Evolutionary conservation across 2,329 filamentous ascomycete genomes (phyloP).

Genomic region (Epichloe sp.): DNA sequence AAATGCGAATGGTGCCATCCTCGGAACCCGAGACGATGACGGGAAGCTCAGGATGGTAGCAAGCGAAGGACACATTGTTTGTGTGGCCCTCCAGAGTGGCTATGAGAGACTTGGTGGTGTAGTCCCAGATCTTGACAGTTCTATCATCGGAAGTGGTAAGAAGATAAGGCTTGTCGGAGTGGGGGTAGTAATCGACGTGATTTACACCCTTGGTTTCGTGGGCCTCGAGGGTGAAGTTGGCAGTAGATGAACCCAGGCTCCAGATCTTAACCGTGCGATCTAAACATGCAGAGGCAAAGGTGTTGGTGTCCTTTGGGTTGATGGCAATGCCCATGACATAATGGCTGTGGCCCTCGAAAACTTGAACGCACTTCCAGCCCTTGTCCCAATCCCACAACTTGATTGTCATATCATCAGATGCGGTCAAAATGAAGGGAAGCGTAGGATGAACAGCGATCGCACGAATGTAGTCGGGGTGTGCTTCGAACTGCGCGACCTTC

Average conservation of each 20-base stretch:
- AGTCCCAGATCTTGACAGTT: constrained; percentile 98
- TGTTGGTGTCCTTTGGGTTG: constrained; percentile 95
- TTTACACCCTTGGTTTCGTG: constrained; percentile 97
- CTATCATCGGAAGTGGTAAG: constrained; percentile 93
- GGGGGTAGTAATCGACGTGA: constrained; percentile 81
- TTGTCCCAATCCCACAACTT: constrained; percentile 99
- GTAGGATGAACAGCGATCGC: constrained; percentile 92
- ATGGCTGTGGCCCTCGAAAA: constrained; percentile 92
- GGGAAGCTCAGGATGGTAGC: constrained; percentile 92
- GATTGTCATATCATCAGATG: constrained; percentile 96
- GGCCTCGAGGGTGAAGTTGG: constrained; percentile 93
- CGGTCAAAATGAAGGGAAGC: constrained; percentile 89
- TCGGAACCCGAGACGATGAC: constrained; percentile 97
- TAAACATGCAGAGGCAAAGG: constrained; percentile 81
- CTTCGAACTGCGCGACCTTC: constrained; percentile 94
- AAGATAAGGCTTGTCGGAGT: constrained; percentile 70
- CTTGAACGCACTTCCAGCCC: constrained; percentile 92
- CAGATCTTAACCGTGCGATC: constrained; percentile 97
- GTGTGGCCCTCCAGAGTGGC: constrained; percentile 94
- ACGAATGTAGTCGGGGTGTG: constrained; percentile 95
- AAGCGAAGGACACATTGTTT: constrained; percentile 95
- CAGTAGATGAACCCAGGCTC: constrained; percentile 84
- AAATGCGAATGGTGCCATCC: constrained; percentile 94
- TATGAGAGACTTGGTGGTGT: constrained; percentile 94
- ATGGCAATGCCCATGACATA: constrained; percentile 95